These are phyloP conservation scores for Glycine soja DNA, from an alignment of 306 rosid species.

Conservation along the genomic window DNA sequence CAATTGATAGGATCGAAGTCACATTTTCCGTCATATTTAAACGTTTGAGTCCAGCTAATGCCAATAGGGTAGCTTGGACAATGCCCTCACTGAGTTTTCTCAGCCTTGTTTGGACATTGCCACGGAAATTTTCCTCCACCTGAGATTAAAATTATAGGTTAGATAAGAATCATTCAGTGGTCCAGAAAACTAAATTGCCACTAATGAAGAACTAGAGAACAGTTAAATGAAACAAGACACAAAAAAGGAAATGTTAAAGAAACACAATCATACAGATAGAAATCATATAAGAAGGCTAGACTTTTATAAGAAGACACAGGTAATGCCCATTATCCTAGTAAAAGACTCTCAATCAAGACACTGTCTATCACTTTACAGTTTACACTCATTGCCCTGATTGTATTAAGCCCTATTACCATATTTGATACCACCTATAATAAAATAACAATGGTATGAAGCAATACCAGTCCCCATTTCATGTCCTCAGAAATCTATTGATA, in stretches of 20 bases:
- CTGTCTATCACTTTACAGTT: background rate
- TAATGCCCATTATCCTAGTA: background rate
- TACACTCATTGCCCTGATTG: background rate
- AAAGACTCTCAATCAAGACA: too few species aligned
- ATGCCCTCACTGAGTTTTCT: constrained; percentile 81
- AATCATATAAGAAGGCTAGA: background rate
- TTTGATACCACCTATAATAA: background rate
- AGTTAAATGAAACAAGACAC: too few species aligned
- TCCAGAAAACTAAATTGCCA: too few species aligned
- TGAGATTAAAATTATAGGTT: constrained; percentile 29
- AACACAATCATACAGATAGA: background rate
- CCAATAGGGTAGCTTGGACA: constrained; percentile 88
- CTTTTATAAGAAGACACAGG: background rate
- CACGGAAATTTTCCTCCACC: constrained; percentile 91
- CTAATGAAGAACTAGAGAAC: too few species aligned
- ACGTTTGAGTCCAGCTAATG: constrained; percentile 88
- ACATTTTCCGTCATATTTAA: constrained; percentile 65
- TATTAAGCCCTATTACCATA: background rate
- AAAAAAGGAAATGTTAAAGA: too few species aligned
- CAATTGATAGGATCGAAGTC: constrained; percentile 54
- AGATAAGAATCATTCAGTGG: too few species aligned
- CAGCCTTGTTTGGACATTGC: constrained; percentile 88
- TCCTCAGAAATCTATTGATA: background rate
- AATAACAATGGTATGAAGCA: background rate
- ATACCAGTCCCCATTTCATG: background rate